Evolutionary conservation across 805 yeast species (phyloP), one percentile per base, ranked within the genome.

Genomic region (Metschnikowia continentalis): DNA sequence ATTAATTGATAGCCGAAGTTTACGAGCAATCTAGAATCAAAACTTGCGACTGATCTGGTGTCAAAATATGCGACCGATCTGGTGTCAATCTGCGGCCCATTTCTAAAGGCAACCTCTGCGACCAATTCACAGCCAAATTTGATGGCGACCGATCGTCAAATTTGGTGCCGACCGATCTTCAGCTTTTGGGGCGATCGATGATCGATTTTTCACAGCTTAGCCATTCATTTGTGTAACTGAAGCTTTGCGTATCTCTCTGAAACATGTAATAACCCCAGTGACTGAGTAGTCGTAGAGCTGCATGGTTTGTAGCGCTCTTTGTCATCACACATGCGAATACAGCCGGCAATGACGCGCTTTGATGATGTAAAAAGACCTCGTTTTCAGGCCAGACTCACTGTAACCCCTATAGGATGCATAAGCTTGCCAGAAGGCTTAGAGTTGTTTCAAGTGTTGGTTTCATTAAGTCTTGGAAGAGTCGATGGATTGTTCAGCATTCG

Each of bases 401-500:
- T 6, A 20, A 40, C 20, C 43, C 6, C 20, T 6, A 15, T 26
- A 11, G 13, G 10, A 26, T 26, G 43, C 43, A 15, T 20, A 26
- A 6, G 3, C 14, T 11, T 7, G 43, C 35, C 43, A n/a, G 43
- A 11, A 6, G 35, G 35, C 35, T n/a, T 15, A 15, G 35, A 3
- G 26, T 15, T 23, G 32, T 39, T 23, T 23, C 10, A 32, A 14
- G 42, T 11, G 7, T 23, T 39, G 6, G 8, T 23, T 37, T 37
- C 26, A 11, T 26, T 11, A 26, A 26, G 30, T 4, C 30, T 26
- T 26, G 30, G 30, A 26, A 26, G 30, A 26, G 30, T 33, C 35
- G 14, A 13, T 33, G 35, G 15, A 38, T n/a, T 7, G n/a, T 4
- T 42, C 48, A 64, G 50, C 61, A 66, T 43, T 66, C 67, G 4